Evolutionary conservation across 768 basidiomycete species (phyloP).

Genomic region (Leccinum longicurvipes): DNA sequence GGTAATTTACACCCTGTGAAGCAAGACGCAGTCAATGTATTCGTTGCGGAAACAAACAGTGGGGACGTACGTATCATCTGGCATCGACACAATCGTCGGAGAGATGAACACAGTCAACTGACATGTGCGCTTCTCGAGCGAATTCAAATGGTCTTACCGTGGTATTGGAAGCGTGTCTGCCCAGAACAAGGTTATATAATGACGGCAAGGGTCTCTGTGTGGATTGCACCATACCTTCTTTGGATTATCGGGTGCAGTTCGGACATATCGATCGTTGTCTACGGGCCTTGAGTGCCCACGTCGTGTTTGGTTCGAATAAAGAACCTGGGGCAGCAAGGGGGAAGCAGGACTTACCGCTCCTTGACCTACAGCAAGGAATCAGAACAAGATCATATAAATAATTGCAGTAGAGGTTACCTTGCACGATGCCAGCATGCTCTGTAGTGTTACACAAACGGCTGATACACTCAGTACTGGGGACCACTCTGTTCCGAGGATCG

Average conservation of each 20-base stretch:
- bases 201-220: neutral
- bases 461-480: conserved; percentile 83
- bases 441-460: conserved; percentile 79
- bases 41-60: neutral
- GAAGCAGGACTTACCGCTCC: conserved; percentile 54
- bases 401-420: conserved; percentile 49
- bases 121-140: neutral
- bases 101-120: conserved; percentile 16
- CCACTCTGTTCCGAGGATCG: conserved; percentile 88
- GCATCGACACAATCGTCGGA: neutral
- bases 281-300: conserved; percentile 50
- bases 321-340: neutral
- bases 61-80: conserved; percentile 60
- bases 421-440: conserved; percentile 91
- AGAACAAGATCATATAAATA: neutral
- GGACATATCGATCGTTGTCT: conserved; percentile 83
- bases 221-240: conserved; percentile 61
- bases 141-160: conserved; percentile 47
- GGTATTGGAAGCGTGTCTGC: conserved; percentile 79
- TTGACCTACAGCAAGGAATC: conserved; percentile 40
- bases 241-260: conserved; percentile 75
- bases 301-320: conserved; percentile 7
- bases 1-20: conserved; percentile 36
- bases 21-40: neutral
- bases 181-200: conserved; percentile 11